Percentiles rank a stretch among this genome's conserved stretches.
phyloP scores from a whole-genome alignment of 2,329 filamentous ascomycete genomes.

The Colletotrichum lentis region DNA sequence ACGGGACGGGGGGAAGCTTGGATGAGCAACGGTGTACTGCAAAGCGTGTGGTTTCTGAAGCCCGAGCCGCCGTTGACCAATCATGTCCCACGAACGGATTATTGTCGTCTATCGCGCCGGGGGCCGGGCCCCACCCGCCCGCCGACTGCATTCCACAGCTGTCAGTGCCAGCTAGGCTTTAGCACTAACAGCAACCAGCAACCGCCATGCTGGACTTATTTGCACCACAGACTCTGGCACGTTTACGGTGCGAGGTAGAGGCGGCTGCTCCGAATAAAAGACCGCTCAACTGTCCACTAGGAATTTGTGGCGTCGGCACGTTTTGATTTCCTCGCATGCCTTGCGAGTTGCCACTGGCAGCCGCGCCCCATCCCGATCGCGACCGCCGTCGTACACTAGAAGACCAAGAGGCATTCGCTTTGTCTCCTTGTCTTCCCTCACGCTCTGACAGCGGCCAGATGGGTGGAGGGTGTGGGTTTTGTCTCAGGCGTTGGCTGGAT shows the following conservation, averaged over 20 bases:
- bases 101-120: conserved; percentile 27
- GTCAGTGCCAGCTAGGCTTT: neutral
- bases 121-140: neutral
- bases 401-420: conserved; percentile 8
- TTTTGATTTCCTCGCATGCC: conserved; percentile 31
- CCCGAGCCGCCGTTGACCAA: conserved; percentile 17
- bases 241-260: neutral
- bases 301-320: conserved; percentile 33
- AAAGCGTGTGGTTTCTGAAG: neutral
- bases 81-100: conserved; percentile 20
- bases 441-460: neutral
- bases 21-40: neutral
- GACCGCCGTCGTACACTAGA: neutral
- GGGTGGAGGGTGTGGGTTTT: neutral
- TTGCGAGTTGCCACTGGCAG: conserved; percentile 23
- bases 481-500: neutral
- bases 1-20: conserved; percentile 10
- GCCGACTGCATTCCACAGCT: conserved; percentile 17
- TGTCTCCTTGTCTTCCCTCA: neutral
- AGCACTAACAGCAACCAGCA: neutral
- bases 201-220: neutral
- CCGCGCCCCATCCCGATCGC: neutral
- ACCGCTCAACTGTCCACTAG: neutral
- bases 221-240: conserved; percentile 9
- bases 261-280: neutral